Base-by-base conservation (phyloP, 306 rosid species). In the Morella rubra region DNA sequence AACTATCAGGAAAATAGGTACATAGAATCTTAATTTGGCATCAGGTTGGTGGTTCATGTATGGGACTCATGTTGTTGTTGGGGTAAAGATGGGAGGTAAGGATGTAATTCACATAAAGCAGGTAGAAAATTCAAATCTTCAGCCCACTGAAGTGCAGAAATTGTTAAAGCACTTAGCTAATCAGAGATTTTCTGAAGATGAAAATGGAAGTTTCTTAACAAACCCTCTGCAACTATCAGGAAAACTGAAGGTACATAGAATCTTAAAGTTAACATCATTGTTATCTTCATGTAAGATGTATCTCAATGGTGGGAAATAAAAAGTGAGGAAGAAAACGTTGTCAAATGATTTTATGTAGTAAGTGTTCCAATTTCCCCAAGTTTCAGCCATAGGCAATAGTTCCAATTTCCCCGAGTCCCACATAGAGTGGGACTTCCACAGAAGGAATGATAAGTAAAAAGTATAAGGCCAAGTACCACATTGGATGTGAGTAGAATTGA, bases 21-120 rank as follows among this genome's bases (percentile, higher is more conserved):
- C n/a, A n/a, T n/a, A n/a, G n/a, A n/a, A n/a, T n/a, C n/a, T n/a
- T n/a, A n/a, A n/a, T n/a, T n/a, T n/a, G n/a, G n/a, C n/a, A n/a
- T n/a, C n/a, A n/a, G n/a, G n/a, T n/a, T n/a, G n/a, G n/a, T n/a
- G n/a, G n/a, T n/a, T n/a, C n/a, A n/a, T n/a, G n/a, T n/a, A n/a
- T n/a, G n/a, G n/a, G n/a, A n/a, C n/a, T 22, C 97, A 92, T 78
- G 60, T 92, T 58, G 82, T 95, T 84, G 96, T 90, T 74, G 98
- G 98, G 51, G 96, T 89, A 82, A 88, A 88, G 88, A 92, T 95
- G 98, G 98, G 98, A 72, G 98, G 98, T 16, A 92, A 92, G 76
- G 97, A 95, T 79, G 91, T 88, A 19, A 71, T 92, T 81, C 93
- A 86, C 81, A 72, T 90, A 74, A 95, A 86, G 88, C 97, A 95